Conservation (phyloP, 805 yeast species). For the Candida khao-thaluensis region DNA sequence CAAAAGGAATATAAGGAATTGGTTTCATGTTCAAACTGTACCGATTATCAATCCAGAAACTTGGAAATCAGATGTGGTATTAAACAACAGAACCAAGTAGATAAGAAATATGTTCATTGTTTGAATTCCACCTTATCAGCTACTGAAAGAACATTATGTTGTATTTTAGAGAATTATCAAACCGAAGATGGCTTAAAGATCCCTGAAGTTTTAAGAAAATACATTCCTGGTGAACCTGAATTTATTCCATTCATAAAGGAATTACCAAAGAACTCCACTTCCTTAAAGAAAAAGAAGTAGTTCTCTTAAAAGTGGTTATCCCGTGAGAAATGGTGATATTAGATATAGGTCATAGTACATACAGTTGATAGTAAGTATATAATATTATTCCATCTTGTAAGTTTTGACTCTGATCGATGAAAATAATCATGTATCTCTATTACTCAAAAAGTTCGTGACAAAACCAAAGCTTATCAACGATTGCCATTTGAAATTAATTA, state of each 20-base stretch:
- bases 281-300: conserved; percentile 53
- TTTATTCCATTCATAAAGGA: conserved; percentile 89
- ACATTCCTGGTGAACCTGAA: conserved; percentile 98
- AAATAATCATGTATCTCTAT: too few species aligned
- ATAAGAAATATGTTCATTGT: conserved; percentile 98
- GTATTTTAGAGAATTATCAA: conserved; percentile 96
- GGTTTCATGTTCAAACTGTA: conserved; percentile 98
- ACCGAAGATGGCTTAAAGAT: conserved; percentile 91
- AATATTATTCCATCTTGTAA: too few species aligned
- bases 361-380: too few species aligned
- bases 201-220: conserved; percentile 94
- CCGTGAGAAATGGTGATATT: too few species aligned
- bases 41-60: conserved; percentile 98
- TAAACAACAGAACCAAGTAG: conserved; percentile 90
- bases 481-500: too few species aligned
- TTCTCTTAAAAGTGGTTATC: too few species aligned
- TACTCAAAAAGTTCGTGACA: too few species aligned
- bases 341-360: too few species aligned
- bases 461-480: too few species aligned
- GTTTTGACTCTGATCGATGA: too few species aligned
- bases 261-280: conserved; percentile 90
- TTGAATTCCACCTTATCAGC: conserved; percentile 96
- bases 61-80: conserved; percentile 98
- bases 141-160: conserved; percentile 97
- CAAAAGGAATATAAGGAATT: conserved; percentile 98